A percentile compares a stretch with the other conserved stretches of the same genome.
Conservation (phyloP, 179 eudicot genomes). For the Spergularia azorica region DNA sequence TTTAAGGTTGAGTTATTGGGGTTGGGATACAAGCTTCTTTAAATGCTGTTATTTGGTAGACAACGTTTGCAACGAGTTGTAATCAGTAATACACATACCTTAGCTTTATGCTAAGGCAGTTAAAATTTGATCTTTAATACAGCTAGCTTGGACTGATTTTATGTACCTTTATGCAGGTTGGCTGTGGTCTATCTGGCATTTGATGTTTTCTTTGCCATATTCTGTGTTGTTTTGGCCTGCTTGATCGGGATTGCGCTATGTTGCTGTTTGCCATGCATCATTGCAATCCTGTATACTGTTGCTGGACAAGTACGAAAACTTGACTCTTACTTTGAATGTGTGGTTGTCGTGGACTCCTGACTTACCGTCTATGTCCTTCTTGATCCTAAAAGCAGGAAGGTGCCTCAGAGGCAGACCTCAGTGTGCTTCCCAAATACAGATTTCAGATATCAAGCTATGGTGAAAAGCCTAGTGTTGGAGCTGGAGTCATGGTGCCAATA, state of each 20-base stretch:
- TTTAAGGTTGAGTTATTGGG: neutral
- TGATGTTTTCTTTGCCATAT: slow-evolving; percentile 94
- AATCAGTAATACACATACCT: no score
- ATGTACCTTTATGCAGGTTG: slow-evolving; percentile 66
- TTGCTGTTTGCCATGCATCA: slow-evolving; percentile 98
- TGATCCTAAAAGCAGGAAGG: slow-evolving; percentile 67
- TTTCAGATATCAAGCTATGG: slow-evolving; percentile 50
- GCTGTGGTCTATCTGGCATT: slow-evolving; percentile 91
- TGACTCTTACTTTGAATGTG: neutral
- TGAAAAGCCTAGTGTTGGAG: slow-evolving; percentile 58
- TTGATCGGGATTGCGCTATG: slow-evolving; percentile 93
- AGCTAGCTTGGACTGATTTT: neutral
- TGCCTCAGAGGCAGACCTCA: slow-evolving; percentile 92
- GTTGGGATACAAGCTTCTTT: neutral
- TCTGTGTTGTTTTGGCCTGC: slow-evolving; percentile 90
- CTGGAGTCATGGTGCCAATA: slow-evolving; percentile 79
- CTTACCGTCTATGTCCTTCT: slow-evolving; percentile 10
- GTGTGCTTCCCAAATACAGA: slow-evolving; percentile 72
- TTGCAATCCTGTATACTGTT: slow-evolving; percentile 90
- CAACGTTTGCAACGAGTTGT: neutral
- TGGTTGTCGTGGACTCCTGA: slow-evolving; percentile 8
- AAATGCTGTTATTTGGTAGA: neutral
- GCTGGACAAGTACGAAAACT: slow-evolving; percentile 77
- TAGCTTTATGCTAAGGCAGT: neutral
- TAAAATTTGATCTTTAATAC: neutral